These are phyloP conservation scores for Backusella circina DNA, from an alignment of 192 early-diverging fungal species.

Conservation along the genomic window DNA sequence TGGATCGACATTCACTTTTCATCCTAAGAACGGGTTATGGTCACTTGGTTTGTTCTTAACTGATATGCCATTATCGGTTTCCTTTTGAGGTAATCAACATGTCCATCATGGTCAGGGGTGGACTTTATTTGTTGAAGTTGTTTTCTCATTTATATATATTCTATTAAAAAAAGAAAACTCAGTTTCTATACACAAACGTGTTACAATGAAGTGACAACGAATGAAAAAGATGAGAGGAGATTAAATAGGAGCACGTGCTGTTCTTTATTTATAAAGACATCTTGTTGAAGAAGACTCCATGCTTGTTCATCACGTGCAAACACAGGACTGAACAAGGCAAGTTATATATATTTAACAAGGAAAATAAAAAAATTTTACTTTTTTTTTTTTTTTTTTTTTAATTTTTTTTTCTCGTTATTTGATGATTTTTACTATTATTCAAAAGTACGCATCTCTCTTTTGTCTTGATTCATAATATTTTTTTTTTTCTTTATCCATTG, in stretches of 20 bases:
- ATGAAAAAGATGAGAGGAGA: background rate
- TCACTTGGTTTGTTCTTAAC: no score
- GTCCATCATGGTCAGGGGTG: no score
- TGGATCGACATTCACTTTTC: no score
- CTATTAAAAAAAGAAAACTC: no score
- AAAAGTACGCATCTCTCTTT: background rate
- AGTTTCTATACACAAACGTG: background rate
- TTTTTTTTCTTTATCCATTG: background rate
- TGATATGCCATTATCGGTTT: no score
- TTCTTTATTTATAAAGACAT: background rate
- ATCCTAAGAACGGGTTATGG: no score
- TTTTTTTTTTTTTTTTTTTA: background rate
- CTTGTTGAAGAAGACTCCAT: background rate
- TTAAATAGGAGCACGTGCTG: background rate
- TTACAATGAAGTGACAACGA: background rate
- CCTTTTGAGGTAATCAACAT: no score
- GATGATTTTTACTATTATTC: background rate
- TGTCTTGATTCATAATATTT: background rate
- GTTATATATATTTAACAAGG: background rate
- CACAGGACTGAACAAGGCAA: background rate
- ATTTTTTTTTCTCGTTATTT: background rate
- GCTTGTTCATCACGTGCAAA: background rate
- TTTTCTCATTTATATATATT: no score
- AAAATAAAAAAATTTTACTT: background rate
- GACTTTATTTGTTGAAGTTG: no score